Evolutionary conservation across 345 rosid species (phyloP).

Genomic region (Hibiscus tridactylites): DNA sequence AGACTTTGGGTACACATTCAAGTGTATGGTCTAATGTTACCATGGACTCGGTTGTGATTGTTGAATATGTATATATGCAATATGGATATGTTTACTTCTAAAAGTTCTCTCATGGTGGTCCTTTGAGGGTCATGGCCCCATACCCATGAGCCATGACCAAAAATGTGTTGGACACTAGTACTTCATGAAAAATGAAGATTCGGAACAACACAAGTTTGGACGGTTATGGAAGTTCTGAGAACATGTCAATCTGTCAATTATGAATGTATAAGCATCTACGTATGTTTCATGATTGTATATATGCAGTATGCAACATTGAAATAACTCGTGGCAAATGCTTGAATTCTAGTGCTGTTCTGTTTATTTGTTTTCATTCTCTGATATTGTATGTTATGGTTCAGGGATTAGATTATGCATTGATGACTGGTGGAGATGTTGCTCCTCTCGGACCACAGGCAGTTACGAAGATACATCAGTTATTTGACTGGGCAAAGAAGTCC

Average conservation of each 20-base stretch:
- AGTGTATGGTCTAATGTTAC: background rate
- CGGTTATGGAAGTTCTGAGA: no score
- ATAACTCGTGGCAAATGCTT: background rate
- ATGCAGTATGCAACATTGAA: background rate
- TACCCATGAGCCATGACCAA: no score
- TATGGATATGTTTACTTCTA: no score
- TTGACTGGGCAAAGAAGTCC: conserved; percentile 96
- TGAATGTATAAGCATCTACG: background rate
- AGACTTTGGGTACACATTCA: background rate
- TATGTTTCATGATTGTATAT: no score
- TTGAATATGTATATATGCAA: no score
- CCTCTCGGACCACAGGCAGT: conserved; percentile 98
- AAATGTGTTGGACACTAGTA: no score
- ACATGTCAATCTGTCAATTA: background rate
- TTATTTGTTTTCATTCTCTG: conserved; percentile 5
- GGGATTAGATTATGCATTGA: conserved; percentile 98
- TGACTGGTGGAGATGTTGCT: conserved; percentile 99
- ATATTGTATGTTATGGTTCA: conserved; percentile 26
- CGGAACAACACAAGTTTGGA: no score
- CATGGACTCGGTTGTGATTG: no score
- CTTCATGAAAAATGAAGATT: no score
- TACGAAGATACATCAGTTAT: conserved; percentile 92
- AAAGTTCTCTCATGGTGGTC: no score
- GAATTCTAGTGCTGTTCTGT: background rate
- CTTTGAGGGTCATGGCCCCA: no score